A percentile compares a stretch with the other conserved stretches of the same genome.
Conservation (phyloP, 2,329 filamentous ascomycete species). For the Zasmidium cellare region DNA sequence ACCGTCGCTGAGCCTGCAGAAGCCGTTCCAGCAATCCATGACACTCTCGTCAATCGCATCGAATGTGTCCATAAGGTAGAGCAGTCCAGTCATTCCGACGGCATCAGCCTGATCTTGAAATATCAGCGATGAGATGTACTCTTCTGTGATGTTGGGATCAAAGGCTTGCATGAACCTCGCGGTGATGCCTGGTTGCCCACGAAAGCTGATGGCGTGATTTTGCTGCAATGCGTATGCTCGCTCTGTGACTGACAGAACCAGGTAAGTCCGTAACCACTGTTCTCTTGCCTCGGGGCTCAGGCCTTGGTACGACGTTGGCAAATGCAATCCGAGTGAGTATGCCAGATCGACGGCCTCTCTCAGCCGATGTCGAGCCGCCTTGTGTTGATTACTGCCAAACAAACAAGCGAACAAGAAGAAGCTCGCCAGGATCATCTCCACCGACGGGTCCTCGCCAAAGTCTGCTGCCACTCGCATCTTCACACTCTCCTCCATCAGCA, state of each 20-base stretch:
- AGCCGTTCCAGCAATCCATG: constrained; percentile 45
- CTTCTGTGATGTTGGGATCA: constrained; percentile 35
- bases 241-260: constrained; percentile 35
- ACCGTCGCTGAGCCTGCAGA: constrained; percentile 34
- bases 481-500: constrained; percentile 45
- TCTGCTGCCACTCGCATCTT: constrained; percentile 46
- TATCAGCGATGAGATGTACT: constrained; percentile 39
- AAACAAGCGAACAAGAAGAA: constrained; percentile 35
- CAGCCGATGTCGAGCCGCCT: constrained; percentile 30
- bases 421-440: constrained; percentile 32
- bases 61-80: constrained; percentile 46
- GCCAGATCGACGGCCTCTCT: constrained; percentile 40
- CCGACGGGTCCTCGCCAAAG: constrained; percentile 31
- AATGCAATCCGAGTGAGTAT: constrained; percentile 41
- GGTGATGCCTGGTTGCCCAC: constrained; percentile 41
- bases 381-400: constrained; percentile 29
- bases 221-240: constrained; percentile 46
- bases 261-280: constrained; percentile 41
- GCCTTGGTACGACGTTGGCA: constrained; percentile 40
- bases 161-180: constrained; percentile 44
- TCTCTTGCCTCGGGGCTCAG: constrained; percentile 40
- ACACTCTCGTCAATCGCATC: constrained; percentile 47
- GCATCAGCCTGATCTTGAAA: constrained; percentile 45
- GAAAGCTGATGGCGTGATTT: constrained; percentile 44
- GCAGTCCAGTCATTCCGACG: constrained; percentile 43